These are phyloP conservation scores for Cladobotryum protrusum DNA, from an alignment of 2,329 filamentous ascomycete species.

Conservation along the genomic window DNA sequence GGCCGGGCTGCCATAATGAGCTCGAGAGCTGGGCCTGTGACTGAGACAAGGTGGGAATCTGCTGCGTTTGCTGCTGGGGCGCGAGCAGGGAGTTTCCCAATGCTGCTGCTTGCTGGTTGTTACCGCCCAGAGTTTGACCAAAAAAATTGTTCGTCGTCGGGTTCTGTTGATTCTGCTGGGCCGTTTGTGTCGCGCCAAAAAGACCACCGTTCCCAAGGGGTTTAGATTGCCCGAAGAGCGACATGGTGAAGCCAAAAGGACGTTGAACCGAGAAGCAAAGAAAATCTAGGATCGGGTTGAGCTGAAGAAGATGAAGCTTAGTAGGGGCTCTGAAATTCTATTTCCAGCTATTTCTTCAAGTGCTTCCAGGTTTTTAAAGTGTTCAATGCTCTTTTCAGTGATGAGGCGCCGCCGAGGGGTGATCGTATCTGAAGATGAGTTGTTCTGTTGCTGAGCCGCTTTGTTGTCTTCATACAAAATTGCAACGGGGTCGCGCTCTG, in stretches of 20 bases:
- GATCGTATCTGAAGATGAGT: neutral
- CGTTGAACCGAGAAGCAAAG: neutral
- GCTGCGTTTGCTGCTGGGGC: conserved; percentile 35
- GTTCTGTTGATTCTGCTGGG: conserved; percentile 25
- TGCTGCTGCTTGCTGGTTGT: conserved; percentile 32
- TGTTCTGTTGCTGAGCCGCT: conserved; percentile 5
- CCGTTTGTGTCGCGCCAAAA: conserved; percentile 34
- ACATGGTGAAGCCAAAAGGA: conserved; percentile 19
- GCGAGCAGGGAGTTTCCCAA: conserved; percentile 26
- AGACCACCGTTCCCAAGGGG: conserved; percentile 25
- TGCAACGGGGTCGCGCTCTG: conserved; percentile 10
- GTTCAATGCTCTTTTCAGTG: neutral
- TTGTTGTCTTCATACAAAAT: conserved; percentile 14
- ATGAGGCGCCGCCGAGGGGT: neutral
- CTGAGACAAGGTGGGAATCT: conserved; percentile 37
- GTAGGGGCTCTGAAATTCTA: neutral
- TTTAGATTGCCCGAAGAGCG: conserved; percentile 37
- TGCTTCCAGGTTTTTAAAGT: neutral
- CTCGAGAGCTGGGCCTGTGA: conserved; percentile 42
- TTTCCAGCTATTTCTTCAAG: neutral
- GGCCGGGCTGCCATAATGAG: conserved; percentile 49
- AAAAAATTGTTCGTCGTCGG: conserved; percentile 21
- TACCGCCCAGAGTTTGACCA: conserved; percentile 22
- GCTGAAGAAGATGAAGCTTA: conserved; percentile 11
- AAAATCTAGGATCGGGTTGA: conserved; percentile 11